Base-by-base conservation (phyloP, 2,329 filamentous ascomycete species). In the Aureobasidium sp. region DNA sequence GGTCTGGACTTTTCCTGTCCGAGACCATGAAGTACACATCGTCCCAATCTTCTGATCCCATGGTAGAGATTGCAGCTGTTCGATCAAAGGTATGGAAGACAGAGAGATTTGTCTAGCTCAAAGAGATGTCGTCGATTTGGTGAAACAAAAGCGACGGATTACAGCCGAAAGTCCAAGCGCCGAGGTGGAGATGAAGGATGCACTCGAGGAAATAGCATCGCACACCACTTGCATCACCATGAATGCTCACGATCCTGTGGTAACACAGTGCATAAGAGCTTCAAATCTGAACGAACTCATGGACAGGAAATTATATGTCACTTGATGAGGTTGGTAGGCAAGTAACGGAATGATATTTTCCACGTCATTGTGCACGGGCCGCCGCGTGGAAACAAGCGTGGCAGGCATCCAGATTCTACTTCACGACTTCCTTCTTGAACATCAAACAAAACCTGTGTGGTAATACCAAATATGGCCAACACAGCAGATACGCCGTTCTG, bases 1-100 rank as follows among this genome's bases (percentile, higher is more conserved):
- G 61, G 11, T 16, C 7, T 34, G 45, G 45, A 13, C 27, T 16
- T 32, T 16, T 49, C 3, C 16, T 30, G 2, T 42, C 11, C 32
- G 57, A 41, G 9, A 59, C 57, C 57, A 59, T 59, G n/a, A 45
- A 50, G n/a, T 49, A 59, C 9, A 45, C 11, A 11, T 50, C 57
- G 4, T 59, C 36, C 57, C 54, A 58, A 10, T 48, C 53, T n/a
- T 57, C 42, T 15, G 42, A 39, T 11, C 30, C 32, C 54, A 58
- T 58, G 32, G 11, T 47, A 2, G 10, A 37, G 52, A 25, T 4
- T 44, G 13, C 21, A 25, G 13, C 9, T 45, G 10, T 13, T 44
- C 10, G 10, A 45, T 9, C 3, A 11, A 16, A 10, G 21, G 15
- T 11, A 44, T 2, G 53, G 25, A 11, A 27, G 16, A 29, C 1